A percentile compares a stretch with the other conserved stretches of the same genome.
These are phyloP conservation scores for Nemania bipapillata DNA, from an alignment of 2,329 filamentous ascomycete species.

Conservation along the genomic window DNA sequence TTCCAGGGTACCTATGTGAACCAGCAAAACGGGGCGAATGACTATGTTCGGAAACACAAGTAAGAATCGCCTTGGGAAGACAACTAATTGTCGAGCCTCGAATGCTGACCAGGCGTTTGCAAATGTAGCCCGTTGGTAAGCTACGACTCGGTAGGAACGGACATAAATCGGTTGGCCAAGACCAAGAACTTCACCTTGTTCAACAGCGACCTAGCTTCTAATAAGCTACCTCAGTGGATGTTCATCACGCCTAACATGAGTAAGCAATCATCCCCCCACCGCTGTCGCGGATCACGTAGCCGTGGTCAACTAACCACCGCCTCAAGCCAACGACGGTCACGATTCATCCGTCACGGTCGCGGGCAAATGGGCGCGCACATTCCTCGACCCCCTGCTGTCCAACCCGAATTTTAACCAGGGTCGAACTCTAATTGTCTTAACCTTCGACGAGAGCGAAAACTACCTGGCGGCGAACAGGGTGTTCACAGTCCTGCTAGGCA, in stretches of 20 bases:
- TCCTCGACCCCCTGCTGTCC: slow-evolving; percentile 45
- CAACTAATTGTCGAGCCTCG: background rate
- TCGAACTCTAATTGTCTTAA: slow-evolving; percentile 49
- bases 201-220: slow-evolving; percentile 44
- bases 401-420: slow-evolving; percentile 53
- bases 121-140: slow-evolving; percentile 47
- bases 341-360: slow-evolving; percentile 47
- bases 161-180: slow-evolving; percentile 48
- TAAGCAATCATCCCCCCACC: slow-evolving; percentile 8
- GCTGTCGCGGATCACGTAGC: background rate
- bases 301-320: slow-evolving; percentile 9
- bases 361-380: slow-evolving; percentile 46
- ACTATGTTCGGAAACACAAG: slow-evolving; percentile 75
- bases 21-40: slow-evolving; percentile 64
- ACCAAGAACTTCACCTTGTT: slow-evolving; percentile 51
- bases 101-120: slow-evolving; percentile 7
- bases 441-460: slow-evolving; percentile 49
- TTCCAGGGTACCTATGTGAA: slow-evolving; percentile 64
- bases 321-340: slow-evolving; percentile 47
- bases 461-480: slow-evolving; percentile 44
- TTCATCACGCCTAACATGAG: slow-evolving; percentile 63
- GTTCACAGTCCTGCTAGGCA: slow-evolving; percentile 45
- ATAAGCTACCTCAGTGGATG: slow-evolving; percentile 50
- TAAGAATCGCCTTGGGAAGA: slow-evolving; percentile 37
- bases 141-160: slow-evolving; percentile 48